phyloP scores from a whole-genome alignment of 805 yeast species.

The Candida incommunis region DNA sequence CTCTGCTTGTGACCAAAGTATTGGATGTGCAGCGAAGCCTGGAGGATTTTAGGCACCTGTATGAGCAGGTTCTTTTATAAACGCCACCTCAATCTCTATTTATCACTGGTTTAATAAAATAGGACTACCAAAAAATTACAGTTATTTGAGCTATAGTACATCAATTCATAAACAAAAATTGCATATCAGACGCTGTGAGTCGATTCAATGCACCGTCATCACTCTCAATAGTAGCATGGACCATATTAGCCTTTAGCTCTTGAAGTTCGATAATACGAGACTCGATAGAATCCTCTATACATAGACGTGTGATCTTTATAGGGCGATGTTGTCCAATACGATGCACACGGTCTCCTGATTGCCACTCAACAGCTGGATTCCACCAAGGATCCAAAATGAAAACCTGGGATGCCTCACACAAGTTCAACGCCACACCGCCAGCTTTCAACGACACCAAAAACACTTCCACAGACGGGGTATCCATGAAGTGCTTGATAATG shows the following conservation, averaged over 20 bases:
- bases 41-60: not conserved
- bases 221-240: conserved; percentile 86
- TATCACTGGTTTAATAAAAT: not conserved
- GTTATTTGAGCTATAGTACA: too few relatives aligned
- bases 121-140: not conserved
- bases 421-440: conserved; percentile 94
- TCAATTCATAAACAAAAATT: conserved; percentile 79
- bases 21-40: not conserved
- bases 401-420: conserved; percentile 95
- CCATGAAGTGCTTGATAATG: conserved; percentile 84
- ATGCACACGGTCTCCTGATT: conserved; percentile 94
- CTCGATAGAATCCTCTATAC: conserved; percentile 94
- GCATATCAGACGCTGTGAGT: conserved; percentile 86
- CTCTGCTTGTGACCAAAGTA: not conserved
- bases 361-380: conserved; percentile 99
- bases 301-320: conserved; percentile 78
- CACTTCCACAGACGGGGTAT: conserved; percentile 81
- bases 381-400: conserved; percentile 98
- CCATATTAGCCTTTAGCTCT: conserved; percentile 97
- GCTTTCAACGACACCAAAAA: conserved; percentile 92
- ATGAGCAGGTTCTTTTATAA: not conserved
- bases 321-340: conserved; percentile 95
- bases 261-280: conserved; percentile 90
- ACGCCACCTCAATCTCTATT: not conserved
- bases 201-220: conserved; percentile 85